A percentile compares a stretch with the other conserved stretches of the same genome.
These are phyloP conservation scores for Cetraspora pellucida DNA, from an alignment of 192 early-diverging fungal genomes.

Conservation along the genomic window DNA sequence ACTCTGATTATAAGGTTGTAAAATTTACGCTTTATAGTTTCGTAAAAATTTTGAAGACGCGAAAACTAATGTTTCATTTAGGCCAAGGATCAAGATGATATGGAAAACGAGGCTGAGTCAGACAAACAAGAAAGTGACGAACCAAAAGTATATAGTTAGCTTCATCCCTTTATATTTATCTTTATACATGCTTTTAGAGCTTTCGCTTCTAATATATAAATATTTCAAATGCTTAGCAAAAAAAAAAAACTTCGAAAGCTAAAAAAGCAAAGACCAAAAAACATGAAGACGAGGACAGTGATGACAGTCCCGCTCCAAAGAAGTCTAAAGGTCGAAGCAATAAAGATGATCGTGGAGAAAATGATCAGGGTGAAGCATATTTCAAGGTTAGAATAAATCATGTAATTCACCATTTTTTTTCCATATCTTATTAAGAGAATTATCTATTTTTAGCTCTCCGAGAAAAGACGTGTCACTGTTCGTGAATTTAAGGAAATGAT, in stretches of 20 bases:
- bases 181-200: neutral
- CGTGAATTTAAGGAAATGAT: slow-evolving; percentile 23
- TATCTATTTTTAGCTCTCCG: neutral
- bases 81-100: neutral
- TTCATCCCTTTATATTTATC: neutral
- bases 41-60: neutral
- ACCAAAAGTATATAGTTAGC: neutral
- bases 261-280: too few species aligned
- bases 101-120: neutral
- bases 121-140: too few species aligned
- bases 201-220: neutral
- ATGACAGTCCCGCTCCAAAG: neutral
- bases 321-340: neutral
- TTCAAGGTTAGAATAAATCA: slow-evolving; percentile 3
- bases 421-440: neutral
- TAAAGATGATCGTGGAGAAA: slow-evolving; percentile 6
- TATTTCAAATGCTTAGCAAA: neutral
- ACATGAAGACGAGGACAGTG: too few species aligned
- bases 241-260: neutral
- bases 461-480: slow-evolving; percentile 14
- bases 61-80: neutral
- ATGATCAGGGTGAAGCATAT: slow-evolving; percentile 10
- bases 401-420: neutral
- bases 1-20: neutral
- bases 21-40: neutral